Evolutionary conservation across 306 rosid species (phyloP).

Genomic region (Cucurbita maxima): DNA sequence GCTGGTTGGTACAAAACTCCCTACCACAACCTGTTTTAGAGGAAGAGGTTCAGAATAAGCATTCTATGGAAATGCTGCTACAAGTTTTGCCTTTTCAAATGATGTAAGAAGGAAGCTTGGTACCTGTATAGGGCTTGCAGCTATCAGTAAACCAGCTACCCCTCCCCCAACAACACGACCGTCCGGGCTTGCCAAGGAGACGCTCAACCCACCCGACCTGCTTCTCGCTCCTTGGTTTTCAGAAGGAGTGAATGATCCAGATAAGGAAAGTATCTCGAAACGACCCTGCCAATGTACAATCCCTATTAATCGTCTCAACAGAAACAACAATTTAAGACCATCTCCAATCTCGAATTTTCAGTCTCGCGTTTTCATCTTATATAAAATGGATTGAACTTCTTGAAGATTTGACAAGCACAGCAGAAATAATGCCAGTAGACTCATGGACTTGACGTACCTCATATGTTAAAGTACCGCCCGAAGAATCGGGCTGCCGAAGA

Average conservation of each 20-base stretch:
- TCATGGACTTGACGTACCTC: constrained; percentile 37
- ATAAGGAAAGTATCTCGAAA: constrained; percentile 56
- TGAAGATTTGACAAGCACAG: not conserved
- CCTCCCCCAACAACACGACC: constrained; percentile 69
- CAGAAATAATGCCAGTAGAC: not conserved
- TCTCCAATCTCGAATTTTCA: not conserved
- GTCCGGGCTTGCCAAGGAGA: constrained; percentile 57
- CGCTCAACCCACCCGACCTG: constrained; percentile 68
- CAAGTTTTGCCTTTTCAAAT: not conserved
- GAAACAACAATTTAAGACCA: not conserved
- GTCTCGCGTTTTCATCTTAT: not conserved
- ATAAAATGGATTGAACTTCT: not conserved
- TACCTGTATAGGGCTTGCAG: constrained; percentile 82
- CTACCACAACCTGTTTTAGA: constrained; percentile 45
- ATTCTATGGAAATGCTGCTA: not conserved
- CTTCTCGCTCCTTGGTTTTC: constrained; percentile 63
- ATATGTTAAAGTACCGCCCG: constrained; percentile 52
- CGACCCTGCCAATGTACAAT: constrained; percentile 37
- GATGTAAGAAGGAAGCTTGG: not conserved
- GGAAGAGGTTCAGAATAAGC: not conserved
- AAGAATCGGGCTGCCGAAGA: constrained; percentile 69
- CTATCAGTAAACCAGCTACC: constrained; percentile 60
- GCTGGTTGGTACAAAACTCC: constrained; percentile 61
- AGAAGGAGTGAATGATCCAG: constrained; percentile 69
- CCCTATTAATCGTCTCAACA: not conserved